Percentiles rank a stretch among this genome's conserved stretches.
These are phyloP conservation scores for Ophiostoma fasciatum DNA, from an alignment of 2,329 filamentous ascomycete species.

Conservation along the genomic window DNA sequence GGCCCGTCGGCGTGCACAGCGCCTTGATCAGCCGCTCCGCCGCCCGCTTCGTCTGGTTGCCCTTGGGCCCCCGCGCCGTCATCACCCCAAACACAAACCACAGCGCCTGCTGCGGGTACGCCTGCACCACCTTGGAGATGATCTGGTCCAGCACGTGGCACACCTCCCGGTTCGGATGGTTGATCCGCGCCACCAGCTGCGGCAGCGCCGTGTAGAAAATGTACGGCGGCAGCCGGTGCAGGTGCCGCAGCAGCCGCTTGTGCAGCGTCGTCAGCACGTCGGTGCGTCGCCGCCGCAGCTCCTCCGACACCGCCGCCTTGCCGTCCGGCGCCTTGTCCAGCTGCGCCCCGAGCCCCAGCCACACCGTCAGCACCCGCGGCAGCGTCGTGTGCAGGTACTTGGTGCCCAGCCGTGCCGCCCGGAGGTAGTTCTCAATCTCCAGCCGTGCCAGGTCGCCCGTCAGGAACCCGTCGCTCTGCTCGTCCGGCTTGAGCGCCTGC, in stretches of 20 bases:
- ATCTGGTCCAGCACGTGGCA: slow-evolving; percentile 65
- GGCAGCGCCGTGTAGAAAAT: slow-evolving; percentile 73
- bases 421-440: slow-evolving; percentile 85
- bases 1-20: neutral
- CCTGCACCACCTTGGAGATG: slow-evolving; percentile 69
- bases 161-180: slow-evolving; percentile 65
- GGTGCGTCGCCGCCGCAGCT: slow-evolving; percentile 40
- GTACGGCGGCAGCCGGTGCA: slow-evolving; percentile 55
- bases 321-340: slow-evolving; percentile 46
- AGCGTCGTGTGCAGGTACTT: slow-evolving; percentile 95
- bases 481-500: slow-evolving; percentile 57
- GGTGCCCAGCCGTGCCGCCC: slow-evolving; percentile 73
- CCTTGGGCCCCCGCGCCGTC: slow-evolving; percentile 28
- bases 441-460: slow-evolving; percentile 75
- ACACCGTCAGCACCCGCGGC: slow-evolving; percentile 80
- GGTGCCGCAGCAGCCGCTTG: slow-evolving; percentile 64
- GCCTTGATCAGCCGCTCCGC: slow-evolving; percentile 40
- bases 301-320: slow-evolving; percentile 36
- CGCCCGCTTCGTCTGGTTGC: slow-evolving; percentile 42
- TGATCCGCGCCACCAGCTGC: slow-evolving; percentile 91
- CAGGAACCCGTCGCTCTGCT: slow-evolving; percentile 62
- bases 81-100: slow-evolving; percentile 85
- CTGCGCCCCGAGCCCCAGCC: slow-evolving; percentile 78
- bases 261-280: slow-evolving; percentile 57
- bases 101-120: slow-evolving; percentile 80